Percentiles rank a stretch among this genome's conserved stretches.
These are phyloP conservation scores for Eucalyptus brandiana DNA, from an alignment of 345 rosid species.

Conservation along the genomic window DNA sequence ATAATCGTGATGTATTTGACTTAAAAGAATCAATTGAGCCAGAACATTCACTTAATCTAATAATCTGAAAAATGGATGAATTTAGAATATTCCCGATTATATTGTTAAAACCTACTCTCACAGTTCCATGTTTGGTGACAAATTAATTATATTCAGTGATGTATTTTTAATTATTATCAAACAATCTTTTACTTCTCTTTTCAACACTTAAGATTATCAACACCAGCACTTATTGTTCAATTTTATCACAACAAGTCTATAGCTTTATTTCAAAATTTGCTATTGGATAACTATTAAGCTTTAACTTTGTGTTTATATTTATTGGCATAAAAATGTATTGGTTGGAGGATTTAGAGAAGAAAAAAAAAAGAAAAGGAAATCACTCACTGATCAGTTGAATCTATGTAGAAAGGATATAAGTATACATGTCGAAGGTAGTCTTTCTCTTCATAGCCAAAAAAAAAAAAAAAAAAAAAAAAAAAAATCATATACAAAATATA, in stretches of 20 bases:
- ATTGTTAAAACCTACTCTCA: not conserved
- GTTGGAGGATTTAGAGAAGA: not conserved
- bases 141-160: not conserved
- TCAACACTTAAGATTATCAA: not conserved
- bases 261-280: not conserved
- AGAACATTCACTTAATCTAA: not conserved
- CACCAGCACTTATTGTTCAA: not conserved
- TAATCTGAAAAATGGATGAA: not conserved
- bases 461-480: no score
- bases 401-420: no score
- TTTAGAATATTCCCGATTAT: not conserved
- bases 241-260: not conserved
- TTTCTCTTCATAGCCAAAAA: no score
- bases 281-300: not conserved
- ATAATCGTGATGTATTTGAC: no score
- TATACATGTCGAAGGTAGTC: no score
- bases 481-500: no score
- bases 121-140: not conserved
- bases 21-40: not conserved
- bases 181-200: not conserved
- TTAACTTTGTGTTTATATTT: not conserved
- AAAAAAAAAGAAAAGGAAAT: no score
- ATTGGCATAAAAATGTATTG: not conserved
- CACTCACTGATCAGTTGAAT: no score
- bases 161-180: not conserved